These are phyloP conservation scores for Planoprotostelium fungivorum DNA, from an alignment of 78 protist species.

Conservation along the genomic window DNA sequence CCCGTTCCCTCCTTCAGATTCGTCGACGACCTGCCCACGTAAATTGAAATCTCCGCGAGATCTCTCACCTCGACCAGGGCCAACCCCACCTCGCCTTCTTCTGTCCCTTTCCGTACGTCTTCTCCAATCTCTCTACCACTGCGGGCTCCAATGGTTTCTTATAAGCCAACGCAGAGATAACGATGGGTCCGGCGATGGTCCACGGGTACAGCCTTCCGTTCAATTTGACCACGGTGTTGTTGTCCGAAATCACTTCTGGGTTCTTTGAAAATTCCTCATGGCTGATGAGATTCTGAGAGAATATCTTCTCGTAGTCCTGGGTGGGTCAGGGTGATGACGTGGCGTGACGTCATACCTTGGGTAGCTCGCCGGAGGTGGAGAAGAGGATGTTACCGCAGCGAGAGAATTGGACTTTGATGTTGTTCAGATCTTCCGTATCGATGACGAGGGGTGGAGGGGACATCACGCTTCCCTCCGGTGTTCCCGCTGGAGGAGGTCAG, in stretches of 20 bases:
- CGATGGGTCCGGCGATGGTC: constrained; percentile 59
- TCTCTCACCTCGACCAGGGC: neutral
- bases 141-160: constrained; percentile 22
- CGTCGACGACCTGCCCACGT: too few species aligned
- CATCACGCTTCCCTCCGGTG: too few species aligned
- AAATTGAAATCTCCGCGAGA: too few species aligned
- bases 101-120: constrained; percentile 7
- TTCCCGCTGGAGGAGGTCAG: too few species aligned
- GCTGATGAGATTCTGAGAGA: constrained; percentile 24
- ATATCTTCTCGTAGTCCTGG: neutral
- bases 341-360: neutral
- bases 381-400: neutral
- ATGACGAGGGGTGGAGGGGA: neutral
- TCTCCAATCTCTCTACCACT: constrained; percentile 26
- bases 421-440: neutral
- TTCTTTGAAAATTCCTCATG: constrained; percentile 43
- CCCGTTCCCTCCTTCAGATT: neutral
- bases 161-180: constrained; percentile 32
- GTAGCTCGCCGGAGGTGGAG: neutral
- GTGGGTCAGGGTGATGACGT: neutral
- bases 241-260: constrained; percentile 23
- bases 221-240: constrained; percentile 41
- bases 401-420: neutral
- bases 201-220: constrained; percentile 45
- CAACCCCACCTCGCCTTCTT: constrained; percentile 5